Conservation (phyloP, 495 filamentous ascomycete genomes). For the Chaetomidium leptoderma region DNA sequence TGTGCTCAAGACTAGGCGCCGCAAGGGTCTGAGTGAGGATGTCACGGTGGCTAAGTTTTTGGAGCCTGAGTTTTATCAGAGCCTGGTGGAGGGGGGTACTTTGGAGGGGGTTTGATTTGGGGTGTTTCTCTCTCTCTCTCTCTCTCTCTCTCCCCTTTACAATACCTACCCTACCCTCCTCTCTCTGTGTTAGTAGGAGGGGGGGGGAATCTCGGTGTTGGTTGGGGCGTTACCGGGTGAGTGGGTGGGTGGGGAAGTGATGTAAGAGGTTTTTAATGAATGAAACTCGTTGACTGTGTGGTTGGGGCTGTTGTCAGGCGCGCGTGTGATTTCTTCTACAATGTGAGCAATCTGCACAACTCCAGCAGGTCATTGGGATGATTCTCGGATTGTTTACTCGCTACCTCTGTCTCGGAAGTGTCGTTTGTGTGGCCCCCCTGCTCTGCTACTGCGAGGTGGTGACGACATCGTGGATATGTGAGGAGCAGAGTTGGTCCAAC, state of each 20-base stretch:
- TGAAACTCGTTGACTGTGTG: not conserved
- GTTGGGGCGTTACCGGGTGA: not conserved
- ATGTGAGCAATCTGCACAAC: too few species aligned
- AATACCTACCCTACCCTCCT: not conserved
- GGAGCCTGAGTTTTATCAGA: slow-evolving; percentile 87
- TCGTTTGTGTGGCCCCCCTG: too few species aligned
- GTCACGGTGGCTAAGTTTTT: slow-evolving; percentile 93
- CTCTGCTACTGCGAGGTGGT: too few species aligned
- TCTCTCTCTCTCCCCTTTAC: not conserved
- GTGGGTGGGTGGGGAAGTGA: too few species aligned
- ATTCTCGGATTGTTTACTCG: too few species aligned
- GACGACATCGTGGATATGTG: too few species aligned
- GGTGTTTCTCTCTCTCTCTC: not conserved
- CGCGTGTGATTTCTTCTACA: not conserved
- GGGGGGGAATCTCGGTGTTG: too few species aligned
- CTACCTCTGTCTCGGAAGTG: too few species aligned
- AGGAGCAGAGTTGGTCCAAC: too few species aligned
- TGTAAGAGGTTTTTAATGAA: not conserved
- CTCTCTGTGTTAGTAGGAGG: too few species aligned
- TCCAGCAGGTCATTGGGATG: too few species aligned
- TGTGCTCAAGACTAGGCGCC: slow-evolving; percentile 86
- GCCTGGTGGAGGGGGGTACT: slow-evolving; percentile 82
- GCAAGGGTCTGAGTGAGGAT: slow-evolving; percentile 94
- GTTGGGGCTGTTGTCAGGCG: not conserved
- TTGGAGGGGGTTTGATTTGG: slow-evolving; percentile 48